Evolutionary conservation across 169 alveolate genomes (phyloP).

Genomic region (Babesia caballi): DNA sequence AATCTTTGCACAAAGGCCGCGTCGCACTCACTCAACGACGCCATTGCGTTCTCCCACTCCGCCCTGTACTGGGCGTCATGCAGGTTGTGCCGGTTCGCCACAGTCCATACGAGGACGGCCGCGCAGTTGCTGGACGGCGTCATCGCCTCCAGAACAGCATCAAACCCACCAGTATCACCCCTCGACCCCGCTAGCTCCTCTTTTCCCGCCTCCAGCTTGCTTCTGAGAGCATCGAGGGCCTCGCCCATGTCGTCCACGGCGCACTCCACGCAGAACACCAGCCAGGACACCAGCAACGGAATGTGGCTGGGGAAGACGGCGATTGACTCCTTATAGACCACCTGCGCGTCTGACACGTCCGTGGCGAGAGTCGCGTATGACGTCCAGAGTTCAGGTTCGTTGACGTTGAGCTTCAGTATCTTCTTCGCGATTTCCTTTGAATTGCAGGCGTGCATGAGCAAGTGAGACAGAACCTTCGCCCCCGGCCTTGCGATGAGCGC

Average conservation of each 20-base stretch:
- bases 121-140: constrained; percentile 15
- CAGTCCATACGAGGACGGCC: background rate
- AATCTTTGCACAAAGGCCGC: background rate
- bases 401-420: background rate
- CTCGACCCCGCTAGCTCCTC: background rate
- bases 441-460: constrained; percentile 21
- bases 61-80: background rate
- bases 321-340: constrained; percentile 4
- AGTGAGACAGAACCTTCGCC: background rate
- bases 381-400: constrained; percentile 17
- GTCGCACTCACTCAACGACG: background rate
- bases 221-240: background rate
- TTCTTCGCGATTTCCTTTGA: constrained; percentile 20
- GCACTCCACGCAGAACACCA: background rate
- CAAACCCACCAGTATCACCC: background rate
- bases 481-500: background rate
- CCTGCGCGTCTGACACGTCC: background rate
- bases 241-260: background rate
- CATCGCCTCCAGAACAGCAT: background rate
- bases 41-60: background rate
- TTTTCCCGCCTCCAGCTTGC: background rate
- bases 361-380: background rate
- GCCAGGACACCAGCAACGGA: background rate
- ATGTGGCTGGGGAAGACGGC: constrained; percentile 3
- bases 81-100: background rate